phyloP scores from a whole-genome alignment of 805 yeast species.

The Hanseniaspora jakobsenii region DNA sequence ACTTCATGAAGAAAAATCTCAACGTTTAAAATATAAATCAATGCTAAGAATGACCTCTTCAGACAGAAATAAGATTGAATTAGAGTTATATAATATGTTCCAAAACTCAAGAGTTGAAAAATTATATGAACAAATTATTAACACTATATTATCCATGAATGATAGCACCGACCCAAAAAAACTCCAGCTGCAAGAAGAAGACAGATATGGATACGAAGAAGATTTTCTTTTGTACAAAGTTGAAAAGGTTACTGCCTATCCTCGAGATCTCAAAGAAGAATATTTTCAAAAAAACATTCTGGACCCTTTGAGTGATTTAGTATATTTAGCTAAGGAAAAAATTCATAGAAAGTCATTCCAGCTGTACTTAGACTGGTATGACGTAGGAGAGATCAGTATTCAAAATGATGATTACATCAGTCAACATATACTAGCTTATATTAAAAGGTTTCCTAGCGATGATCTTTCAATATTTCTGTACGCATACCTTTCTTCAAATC shows the following conservation, averaged over 20 bases:
- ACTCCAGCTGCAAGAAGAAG: no score
- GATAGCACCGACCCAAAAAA: no score
- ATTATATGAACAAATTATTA: constrained; percentile 45
- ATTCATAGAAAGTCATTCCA: constrained; percentile 59
- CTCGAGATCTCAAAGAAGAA: constrained; percentile 32
- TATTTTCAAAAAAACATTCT: constrained; percentile 33
- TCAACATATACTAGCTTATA: constrained; percentile 34
- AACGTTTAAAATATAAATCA: constrained; percentile 33
- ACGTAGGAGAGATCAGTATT: constrained; percentile 39
- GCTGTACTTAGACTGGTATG: constrained; percentile 61
- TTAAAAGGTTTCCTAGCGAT: constrained; percentile 43
- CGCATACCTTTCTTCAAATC: neutral
- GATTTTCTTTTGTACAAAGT: constrained; percentile 46
- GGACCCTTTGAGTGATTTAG: constrained; percentile 58
- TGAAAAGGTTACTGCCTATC: constrained; percentile 41
- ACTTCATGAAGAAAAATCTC: constrained; percentile 31
- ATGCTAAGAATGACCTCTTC: constrained; percentile 32
- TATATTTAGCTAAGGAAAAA: constrained; percentile 42
- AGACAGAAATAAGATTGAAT: constrained; percentile 37
- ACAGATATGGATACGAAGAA: constrained; percentile 49
- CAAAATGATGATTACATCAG: constrained; percentile 37
- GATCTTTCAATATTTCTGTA: constrained; percentile 49
- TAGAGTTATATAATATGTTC: constrained; percentile 39
- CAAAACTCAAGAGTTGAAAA: constrained; percentile 39
- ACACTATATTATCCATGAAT: no score